Evolutionary conservation across 2,329 filamentous ascomycete species (phyloP).

Genomic region (Calonectria crousiana): DNA sequence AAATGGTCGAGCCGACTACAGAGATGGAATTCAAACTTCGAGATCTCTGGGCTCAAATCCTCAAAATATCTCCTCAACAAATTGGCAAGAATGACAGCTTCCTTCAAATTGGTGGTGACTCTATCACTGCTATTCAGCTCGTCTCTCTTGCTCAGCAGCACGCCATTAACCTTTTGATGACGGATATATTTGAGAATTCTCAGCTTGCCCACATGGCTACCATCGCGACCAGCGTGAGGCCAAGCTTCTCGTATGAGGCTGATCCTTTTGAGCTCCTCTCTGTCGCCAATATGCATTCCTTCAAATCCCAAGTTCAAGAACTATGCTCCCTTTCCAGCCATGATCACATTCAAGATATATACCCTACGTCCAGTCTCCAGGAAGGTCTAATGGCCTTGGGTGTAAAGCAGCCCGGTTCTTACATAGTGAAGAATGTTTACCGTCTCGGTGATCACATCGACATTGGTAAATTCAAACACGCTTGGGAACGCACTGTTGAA

Average conservation of each 20-base stretch:
- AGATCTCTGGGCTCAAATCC: constrained; percentile 24
- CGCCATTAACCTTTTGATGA: background rate
- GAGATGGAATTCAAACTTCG: background rate
- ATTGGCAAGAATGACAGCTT: constrained; percentile 48
- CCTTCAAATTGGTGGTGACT: constrained; percentile 44
- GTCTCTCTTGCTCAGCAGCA: constrained; percentile 20
- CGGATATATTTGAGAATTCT: constrained; percentile 16
- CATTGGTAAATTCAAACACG: background rate
- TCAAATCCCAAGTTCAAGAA: background rate
- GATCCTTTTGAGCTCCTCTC: background rate
- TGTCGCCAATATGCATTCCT: background rate
- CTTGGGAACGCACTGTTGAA: background rate
- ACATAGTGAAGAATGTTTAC: constrained; percentile 13
- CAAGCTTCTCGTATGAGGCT: background rate
- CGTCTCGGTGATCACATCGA: background rate
- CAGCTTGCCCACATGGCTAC: background rate
- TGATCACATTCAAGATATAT: background rate
- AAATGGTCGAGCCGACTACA: background rate
- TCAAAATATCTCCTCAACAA: constrained; percentile 5
- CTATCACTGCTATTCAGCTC: constrained; percentile 37
- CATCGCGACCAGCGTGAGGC: background rate
- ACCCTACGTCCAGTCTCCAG: constrained; percentile 8
- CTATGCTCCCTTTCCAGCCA: background rate
- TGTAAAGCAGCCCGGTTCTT: constrained; percentile 11
- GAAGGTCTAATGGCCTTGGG: constrained; percentile 16